These are phyloP conservation scores for Solanum sitiens DNA, from an alignment of 257 asterid species.

Conservation along the genomic window DNA sequence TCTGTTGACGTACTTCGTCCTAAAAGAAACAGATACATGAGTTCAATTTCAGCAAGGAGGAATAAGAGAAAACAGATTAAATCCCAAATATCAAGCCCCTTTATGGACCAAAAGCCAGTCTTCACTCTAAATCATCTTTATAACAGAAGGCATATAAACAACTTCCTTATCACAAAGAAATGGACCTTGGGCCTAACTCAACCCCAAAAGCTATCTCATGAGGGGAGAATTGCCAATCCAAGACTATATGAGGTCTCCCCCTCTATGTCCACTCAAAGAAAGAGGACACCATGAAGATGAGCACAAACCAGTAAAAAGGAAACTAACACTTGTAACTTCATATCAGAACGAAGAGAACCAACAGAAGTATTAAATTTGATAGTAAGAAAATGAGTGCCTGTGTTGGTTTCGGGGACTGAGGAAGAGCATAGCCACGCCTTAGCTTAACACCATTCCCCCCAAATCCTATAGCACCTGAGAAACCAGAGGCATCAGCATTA, in stretches of 20 bases:
- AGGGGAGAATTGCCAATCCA: neutral
- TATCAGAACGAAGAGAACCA: neutral
- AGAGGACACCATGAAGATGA: neutral
- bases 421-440: slow-evolving; percentile 92
- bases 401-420: slow-evolving; percentile 79
- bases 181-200: neutral
- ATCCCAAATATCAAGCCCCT: neutral
- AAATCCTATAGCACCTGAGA: slow-evolving; percentile 38
- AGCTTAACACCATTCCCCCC: slow-evolving; percentile 51
- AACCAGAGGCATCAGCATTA: slow-evolving; percentile 61
- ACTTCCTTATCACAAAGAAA: neutral
- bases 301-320: neutral
- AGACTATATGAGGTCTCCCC: neutral
- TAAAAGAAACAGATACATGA: slow-evolving; percentile 8
- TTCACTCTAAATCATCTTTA: neutral
- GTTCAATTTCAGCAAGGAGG: neutral
- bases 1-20: slow-evolving; percentile 90
- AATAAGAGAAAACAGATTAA: neutral
- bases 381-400: slow-evolving; percentile 37
- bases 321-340: neutral
- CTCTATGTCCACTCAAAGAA: neutral
- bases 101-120: neutral
- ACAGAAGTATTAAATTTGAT: neutral
- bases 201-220: neutral
- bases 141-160: neutral